These are phyloP conservation scores for Cladophialophora exuberans DNA, from an alignment of 2,329 filamentous ascomycete species.

Conservation along the genomic window DNA sequence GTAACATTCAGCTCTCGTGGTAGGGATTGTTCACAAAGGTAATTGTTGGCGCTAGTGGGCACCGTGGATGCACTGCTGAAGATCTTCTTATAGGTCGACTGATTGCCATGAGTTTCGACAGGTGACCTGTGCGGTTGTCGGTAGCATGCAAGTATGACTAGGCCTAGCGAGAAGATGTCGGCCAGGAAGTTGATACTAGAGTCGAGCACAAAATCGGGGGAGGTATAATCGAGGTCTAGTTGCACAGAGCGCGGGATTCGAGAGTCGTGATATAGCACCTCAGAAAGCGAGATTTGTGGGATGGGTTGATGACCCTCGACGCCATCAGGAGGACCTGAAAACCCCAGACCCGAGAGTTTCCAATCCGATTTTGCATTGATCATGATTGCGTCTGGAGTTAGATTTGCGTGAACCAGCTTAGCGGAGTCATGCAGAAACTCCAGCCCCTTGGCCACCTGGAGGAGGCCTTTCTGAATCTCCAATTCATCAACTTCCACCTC, in stretches of 20 bases:
- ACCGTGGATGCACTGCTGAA: constrained; percentile 78
- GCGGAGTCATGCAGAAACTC: constrained; percentile 97
- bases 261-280: constrained; percentile 82
- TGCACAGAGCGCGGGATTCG: constrained; percentile 81
- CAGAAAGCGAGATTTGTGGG: constrained; percentile 77
- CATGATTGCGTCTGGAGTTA: constrained; percentile 90
- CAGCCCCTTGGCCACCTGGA: constrained; percentile 90
- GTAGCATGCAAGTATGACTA: constrained; percentile 87
- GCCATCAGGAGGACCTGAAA: constrained; percentile 78
- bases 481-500: constrained; percentile 95
- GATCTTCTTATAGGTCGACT: constrained; percentile 81
- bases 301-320: constrained; percentile 76
- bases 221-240: constrained; percentile 88
- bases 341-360: constrained; percentile 95
- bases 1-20: constrained; percentile 80
- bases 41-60: constrained; percentile 81
- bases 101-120: constrained; percentile 76
- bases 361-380: constrained; percentile 98
- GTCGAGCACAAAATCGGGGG: constrained; percentile 92
- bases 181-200: constrained; percentile 80
- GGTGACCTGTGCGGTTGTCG: constrained; percentile 93
- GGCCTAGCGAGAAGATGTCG: constrained; percentile 91
- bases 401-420: constrained; percentile 87
- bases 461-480: constrained; percentile 92
- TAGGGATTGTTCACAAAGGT: constrained; percentile 75